Evolutionary conservation across 441 rosid species (phyloP).

Genomic region (Pelargonium australe): DNA sequence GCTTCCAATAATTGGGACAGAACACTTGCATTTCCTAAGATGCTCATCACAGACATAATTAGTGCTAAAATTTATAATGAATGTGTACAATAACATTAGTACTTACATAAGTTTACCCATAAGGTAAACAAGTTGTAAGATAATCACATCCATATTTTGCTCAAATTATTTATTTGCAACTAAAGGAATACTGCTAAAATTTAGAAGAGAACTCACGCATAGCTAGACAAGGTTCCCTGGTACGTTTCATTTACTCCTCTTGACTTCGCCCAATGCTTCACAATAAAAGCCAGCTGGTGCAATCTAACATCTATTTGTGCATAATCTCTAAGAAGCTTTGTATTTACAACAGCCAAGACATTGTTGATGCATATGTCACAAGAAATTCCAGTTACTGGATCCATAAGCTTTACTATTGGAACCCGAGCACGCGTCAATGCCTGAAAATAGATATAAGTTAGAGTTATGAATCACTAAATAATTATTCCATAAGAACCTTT

Average conservation of each 20-base stretch:
- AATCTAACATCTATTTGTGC: conserved; percentile 70
- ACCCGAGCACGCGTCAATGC: conserved; percentile 90
- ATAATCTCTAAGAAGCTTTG: conserved; percentile 85
- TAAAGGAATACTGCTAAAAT: conserved; percentile 10
- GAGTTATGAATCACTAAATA: not conserved
- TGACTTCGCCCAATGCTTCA: conserved; percentile 95
- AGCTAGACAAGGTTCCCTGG: conserved; percentile 94
- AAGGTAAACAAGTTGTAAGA: not conserved
- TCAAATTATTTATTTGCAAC: conserved; percentile 12
- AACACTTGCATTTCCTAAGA: not conserved
- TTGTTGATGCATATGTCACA: conserved; percentile 94
- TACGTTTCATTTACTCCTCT: conserved; percentile 90
- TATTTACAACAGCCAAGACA: conserved; percentile 85
- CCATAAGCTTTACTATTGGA: conserved; percentile 93
- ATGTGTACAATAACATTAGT: not conserved
- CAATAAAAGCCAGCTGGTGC: conserved; percentile 75
- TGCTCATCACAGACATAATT: not conserved
- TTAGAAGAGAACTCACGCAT: conserved; percentile 63
- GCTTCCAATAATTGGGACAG: not conserved
- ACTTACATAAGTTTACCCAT: not conserved
- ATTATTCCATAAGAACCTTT: not conserved
- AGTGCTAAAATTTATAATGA: not conserved
- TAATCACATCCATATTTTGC: conserved; percentile 14
- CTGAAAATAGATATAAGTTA: conserved; percentile 28
- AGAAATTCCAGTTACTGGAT: conserved; percentile 82